These are phyloP conservation scores for Psilocybe subaeruginosa DNA, from an alignment of 768 basidiomycete species.

Conservation along the genomic window DNA sequence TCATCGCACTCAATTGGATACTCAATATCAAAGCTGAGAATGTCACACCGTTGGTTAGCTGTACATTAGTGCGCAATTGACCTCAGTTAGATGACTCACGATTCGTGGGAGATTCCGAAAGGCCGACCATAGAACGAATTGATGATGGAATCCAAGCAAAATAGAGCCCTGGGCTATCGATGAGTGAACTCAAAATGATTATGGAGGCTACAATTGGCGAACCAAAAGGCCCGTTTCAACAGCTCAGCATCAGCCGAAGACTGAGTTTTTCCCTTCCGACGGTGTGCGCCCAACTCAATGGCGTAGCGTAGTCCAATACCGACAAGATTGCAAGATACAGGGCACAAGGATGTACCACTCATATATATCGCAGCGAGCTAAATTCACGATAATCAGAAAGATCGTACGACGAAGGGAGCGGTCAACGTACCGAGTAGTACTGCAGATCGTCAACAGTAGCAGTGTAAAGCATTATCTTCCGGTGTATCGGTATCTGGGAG, in stretches of 20 bases:
- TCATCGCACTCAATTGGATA: constrained; percentile 67
- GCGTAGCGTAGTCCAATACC: constrained; percentile 75
- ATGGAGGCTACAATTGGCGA: constrained; percentile 4
- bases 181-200: neutral
- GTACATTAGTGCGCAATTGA: neutral
- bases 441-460: constrained; percentile 79
- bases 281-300: constrained; percentile 80
- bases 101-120: constrained; percentile 79
- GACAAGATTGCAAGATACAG: constrained; percentile 68
- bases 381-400: neutral
- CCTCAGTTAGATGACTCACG: constrained; percentile 41
- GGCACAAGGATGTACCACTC: constrained; percentile 59
- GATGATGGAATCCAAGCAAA: constrained; percentile 52
- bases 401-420: neutral
- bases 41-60: neutral
- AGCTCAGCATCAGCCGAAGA: constrained; percentile 65
- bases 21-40: constrained; percentile 71
- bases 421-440: constrained; percentile 51
- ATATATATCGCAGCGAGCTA: constrained; percentile 60
- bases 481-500: constrained; percentile 67
- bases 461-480: constrained; percentile 61
- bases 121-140: constrained; percentile 69
- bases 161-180: constrained; percentile 45
- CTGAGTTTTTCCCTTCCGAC: constrained; percentile 35
- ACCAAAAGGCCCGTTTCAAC: constrained; percentile 77